Evolutionary conservation across 1,284 basidiomycete species (phyloP), one percentile per base, ranked within the genome.

Genomic region (Microstroma glucosiphilum): DNA sequence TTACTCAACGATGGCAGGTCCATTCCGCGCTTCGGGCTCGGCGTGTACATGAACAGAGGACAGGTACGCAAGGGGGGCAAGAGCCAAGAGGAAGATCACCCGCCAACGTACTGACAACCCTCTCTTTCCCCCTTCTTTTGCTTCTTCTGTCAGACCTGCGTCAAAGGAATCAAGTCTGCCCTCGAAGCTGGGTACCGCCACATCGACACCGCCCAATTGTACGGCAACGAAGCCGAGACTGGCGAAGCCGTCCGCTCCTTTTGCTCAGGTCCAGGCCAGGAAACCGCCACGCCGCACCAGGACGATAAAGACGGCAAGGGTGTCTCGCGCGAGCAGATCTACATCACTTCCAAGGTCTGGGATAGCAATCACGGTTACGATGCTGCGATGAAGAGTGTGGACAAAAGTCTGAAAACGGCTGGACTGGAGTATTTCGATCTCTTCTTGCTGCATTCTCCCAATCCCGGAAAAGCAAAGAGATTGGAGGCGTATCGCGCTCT

Each of bases 151-250:
- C 25, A n/a, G n/a, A 12, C 3, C 3, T 3, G 25, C 25, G 25
- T 56, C 4, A 19, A 56, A 19, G 17, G 6, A 12, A 37, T 65
- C 43, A 60, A 67, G 51, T 63, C 66, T 19, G 63, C 67, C 23
- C 56, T 63, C 58, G 63, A 58, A 6, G 64, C 56, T 0, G 68
- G 89, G 74, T 85, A 80, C 15, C 79, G 76, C n/a, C 75, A 78
- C 57, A 72, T 70, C 41, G 69, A 69, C 68, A 71, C 72, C 9
- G 89, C 89, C 0, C 86, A 88, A 67, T 82, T 82, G 19, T 92
- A 92, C 79, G 80, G 81, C 56, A 92, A 91, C 71, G 90, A 92
- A 75, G 82, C 83, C 0, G 82, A 83, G 56, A 83, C 85, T 6
- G 84, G 83, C 2, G 79, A 82, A 41, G 88, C 87, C 0, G 77